Evolutionary conservation across 352 stramenopile species (phyloP), one percentile per base, ranked within the genome.

Genomic region (Thalassiosira gravida): DNA sequence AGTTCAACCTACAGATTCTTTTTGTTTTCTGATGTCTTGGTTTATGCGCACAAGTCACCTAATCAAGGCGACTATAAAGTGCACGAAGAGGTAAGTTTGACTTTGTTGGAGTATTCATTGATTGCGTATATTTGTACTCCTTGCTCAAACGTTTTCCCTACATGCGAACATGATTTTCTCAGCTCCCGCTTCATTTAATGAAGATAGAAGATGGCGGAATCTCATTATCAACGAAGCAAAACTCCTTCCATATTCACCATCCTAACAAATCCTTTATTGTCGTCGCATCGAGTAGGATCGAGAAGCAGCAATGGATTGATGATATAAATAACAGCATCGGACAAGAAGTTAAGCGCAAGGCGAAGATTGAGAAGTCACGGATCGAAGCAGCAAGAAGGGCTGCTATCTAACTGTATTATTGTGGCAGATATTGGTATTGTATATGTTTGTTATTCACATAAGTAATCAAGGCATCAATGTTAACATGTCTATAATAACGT

Each of bases 1-100:
- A 95, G 95, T 47, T 82, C 85, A 18, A 77, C 85, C 8, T 96
- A 96, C 74, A 66, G 77, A 9, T 96, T 97, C 69, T 97, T 96
- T 73, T 76, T 97, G 27, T 97, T 97, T 78, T 94, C 82, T 58
- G 94, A 97, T 73, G 66, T 93, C 20, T 74, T 97, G 11, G 77
- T 96, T 5, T 97, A 97, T 63, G 85, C 88, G 13, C 93, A 96
- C 74, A 86, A 90, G 27, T 85, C 86, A 49, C n/a, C n/a, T n/a
- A 74, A 83, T 55, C 66, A 77, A 11, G 82, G 84, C 30, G 77
- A 93, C 35, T 95, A 86, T 56, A 91, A 92, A 71, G 90, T 95
- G 24, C 92, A 95, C 67, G 91, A 92, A 79, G 87, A 93, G 58
- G 64, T 96, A n/a, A n/a, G n/a, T n/a, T n/a, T n/a, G n/a, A n/a